These are phyloP conservation scores for Pseudozyma hubeiensis DNA, from an alignment of 1,284 basidiomycete species.

Conservation along the genomic window DNA sequence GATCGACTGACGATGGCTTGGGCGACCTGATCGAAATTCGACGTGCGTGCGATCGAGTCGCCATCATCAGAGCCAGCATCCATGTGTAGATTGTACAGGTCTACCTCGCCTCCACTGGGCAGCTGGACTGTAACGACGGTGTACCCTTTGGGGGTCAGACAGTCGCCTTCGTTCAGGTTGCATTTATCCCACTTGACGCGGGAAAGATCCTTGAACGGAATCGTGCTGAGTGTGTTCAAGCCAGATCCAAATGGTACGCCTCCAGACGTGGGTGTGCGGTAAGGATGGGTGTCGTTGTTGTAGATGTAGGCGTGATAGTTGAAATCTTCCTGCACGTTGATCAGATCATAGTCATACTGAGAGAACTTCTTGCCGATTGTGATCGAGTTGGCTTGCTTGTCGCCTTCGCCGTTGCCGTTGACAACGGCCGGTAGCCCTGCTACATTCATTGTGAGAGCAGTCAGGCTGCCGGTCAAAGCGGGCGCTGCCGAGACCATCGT, in stretches of 20 bases:
- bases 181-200: slow-evolving; percentile 29
- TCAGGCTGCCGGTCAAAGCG: slow-evolving; percentile 9
- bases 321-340: slow-evolving; percentile 35
- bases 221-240: slow-evolving; percentile 27
- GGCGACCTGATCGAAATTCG: slow-evolving; percentile 26
- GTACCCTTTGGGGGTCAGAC: slow-evolving; percentile 29
- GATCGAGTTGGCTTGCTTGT: slow-evolving; percentile 25
- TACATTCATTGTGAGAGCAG: slow-evolving; percentile 28
- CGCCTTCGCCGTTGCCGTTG: slow-evolving; percentile 22
- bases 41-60: slow-evolving; percentile 17
- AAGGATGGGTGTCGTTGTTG: slow-evolving; percentile 21
- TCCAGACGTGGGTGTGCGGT: slow-evolving; percentile 26
- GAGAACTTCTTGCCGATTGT: slow-evolving; percentile 18
- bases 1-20: slow-evolving; percentile 19
- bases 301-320: slow-evolving; percentile 36
- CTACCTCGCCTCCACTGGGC: slow-evolving; percentile 13
- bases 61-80: slow-evolving; percentile 21
- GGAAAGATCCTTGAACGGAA: slow-evolving; percentile 10
- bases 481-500: slow-evolving; percentile 8
- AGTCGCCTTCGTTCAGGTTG: slow-evolving; percentile 24
- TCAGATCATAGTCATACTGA: slow-evolving; percentile 21
- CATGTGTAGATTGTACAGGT: slow-evolving; percentile 30
- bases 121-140: slow-evolving; percentile 22
- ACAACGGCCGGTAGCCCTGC: slow-evolving; percentile 23
- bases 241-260: slow-evolving; percentile 27